These are phyloP conservation scores for Penicillium fuscoglaucum DNA, from an alignment of 2,329 filamentous ascomycete species.

Conservation along the genomic window DNA sequence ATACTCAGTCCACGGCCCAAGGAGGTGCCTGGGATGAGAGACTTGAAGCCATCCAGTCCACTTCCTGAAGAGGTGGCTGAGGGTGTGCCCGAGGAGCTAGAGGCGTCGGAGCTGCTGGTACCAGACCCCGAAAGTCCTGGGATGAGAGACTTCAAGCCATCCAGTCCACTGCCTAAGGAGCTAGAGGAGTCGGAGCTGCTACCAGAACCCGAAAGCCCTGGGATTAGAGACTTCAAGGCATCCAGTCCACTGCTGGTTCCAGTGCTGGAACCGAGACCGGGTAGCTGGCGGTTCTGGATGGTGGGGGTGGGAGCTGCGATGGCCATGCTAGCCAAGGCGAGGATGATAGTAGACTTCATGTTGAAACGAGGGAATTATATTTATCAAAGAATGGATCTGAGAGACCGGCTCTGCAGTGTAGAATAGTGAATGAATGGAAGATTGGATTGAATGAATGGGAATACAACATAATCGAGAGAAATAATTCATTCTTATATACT, in stretches of 20 bases:
- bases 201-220: not conserved
- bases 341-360: slow-evolving; percentile 28
- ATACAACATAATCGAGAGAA: too few relatives aligned
- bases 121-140: not conserved
- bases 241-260: slow-evolving; percentile 15
- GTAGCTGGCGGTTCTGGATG: slow-evolving; percentile 25
- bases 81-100: too few relatives aligned
- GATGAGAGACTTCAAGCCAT: slow-evolving; percentile 1
- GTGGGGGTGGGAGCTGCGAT: slow-evolving; percentile 29
- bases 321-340: slow-evolving; percentile 24
- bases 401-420: slow-evolving; percentile 21
- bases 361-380: not conserved
- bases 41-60: too few relatives aligned
- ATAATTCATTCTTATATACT: not conserved
- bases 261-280: slow-evolving; percentile 10
- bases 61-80: too few relatives aligned
- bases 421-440: not conserved
- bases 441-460: not conserved
- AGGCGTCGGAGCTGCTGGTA: not conserved
- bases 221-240: slow-evolving; percentile 1
- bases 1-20: not conserved
- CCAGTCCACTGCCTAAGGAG: not conserved
- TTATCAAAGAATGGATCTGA: slow-evolving; percentile 1
- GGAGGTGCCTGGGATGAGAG: too few relatives aligned
- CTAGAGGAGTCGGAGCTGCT: not conserved